A percentile compares a stretch with the other conserved stretches of the same genome.
Evolutionary conservation across 768 basidiomycete species (phyloP).

Genomic region (Pulveroboletus ravenelii): DNA sequence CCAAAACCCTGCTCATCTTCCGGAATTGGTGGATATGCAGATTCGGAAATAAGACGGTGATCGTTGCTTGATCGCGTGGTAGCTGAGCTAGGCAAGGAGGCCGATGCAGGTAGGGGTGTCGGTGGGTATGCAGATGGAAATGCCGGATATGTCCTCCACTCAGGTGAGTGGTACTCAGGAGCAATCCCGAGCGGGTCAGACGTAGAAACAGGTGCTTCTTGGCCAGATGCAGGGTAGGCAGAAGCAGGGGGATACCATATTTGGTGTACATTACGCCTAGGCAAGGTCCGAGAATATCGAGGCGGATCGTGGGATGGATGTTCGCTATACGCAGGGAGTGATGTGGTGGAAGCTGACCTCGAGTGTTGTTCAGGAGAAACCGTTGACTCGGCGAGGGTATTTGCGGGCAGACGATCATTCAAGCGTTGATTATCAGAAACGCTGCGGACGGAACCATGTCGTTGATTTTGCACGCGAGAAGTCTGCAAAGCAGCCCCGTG

Average conservation of each 20-base stretch:
- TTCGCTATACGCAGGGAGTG: constrained; percentile 25
- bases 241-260: constrained; percentile 62
- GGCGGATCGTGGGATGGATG: constrained; percentile 17
- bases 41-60: constrained; percentile 2
- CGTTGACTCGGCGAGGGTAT: constrained; percentile 2
- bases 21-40: constrained; percentile 29
- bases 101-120: constrained; percentile 48
- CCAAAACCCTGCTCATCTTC: constrained; percentile 63
- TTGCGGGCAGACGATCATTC: neutral
- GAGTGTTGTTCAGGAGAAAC: constrained; percentile 8
- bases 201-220: constrained; percentile 11
- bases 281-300: constrained; percentile 20
- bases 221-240: constrained; percentile 27
- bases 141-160: constrained; percentile 70
- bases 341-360: constrained; percentile 15
- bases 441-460: constrained; percentile 14
- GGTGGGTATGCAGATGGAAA: constrained; percentile 77
- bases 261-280: constrained; percentile 33
- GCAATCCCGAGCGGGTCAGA: constrained; percentile 21
- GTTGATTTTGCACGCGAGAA: constrained; percentile 7
- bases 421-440: constrained; percentile 14
- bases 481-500: constrained; percentile 2
- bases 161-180: constrained; percentile 41
- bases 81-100: constrained; percentile 27
- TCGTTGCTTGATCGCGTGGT: constrained; percentile 2